These are phyloP conservation scores for Rhodocollybia butyracea DNA, from an alignment of 768 basidiomycete species.

Conservation along the genomic window DNA sequence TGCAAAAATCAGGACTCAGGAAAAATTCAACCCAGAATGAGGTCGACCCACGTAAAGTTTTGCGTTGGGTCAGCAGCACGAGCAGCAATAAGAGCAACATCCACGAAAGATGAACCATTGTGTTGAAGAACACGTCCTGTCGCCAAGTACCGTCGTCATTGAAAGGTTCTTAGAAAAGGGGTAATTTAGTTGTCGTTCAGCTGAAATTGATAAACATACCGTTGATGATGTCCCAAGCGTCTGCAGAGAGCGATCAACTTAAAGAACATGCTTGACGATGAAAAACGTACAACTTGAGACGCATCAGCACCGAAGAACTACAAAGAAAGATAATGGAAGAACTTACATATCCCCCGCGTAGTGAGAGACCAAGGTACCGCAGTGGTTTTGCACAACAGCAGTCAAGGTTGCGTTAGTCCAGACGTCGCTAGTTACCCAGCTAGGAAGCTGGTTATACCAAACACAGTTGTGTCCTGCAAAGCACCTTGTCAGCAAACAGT, in stretches of 20 bases:
- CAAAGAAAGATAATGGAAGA: too few species aligned
- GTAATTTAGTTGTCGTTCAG: neutral
- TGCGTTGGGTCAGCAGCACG: conserved; percentile 50
- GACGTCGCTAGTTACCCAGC: conserved; percentile 29
- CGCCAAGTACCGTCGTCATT: conserved; percentile 61
- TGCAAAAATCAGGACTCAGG: neutral
- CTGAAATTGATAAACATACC: conserved; percentile 20
- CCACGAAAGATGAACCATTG: conserved; percentile 45
- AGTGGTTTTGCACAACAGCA: conserved; percentile 30
- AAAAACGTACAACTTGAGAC: too few species aligned
- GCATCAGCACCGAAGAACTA: too few species aligned
- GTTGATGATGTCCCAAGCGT: conserved; percentile 54
- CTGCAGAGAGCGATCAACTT: conserved; percentile 16
- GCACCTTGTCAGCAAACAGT: neutral
- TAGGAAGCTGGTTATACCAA: conserved; percentile 42
- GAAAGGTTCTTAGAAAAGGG: conserved; percentile 39
- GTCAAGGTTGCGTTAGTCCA: conserved; percentile 27
- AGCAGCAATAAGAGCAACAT: conserved; percentile 50
- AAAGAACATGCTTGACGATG: too few species aligned
- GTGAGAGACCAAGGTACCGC: conserved; percentile 30
- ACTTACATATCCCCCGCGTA: conserved; percentile 35
- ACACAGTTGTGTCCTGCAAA: conserved; percentile 31
- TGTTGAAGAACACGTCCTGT: conserved; percentile 48
- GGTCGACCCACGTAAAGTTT: conserved; percentile 47
- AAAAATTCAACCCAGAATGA: neutral